Evolutionary conservation across 2,329 filamentous ascomycete genomes (phyloP).

Genomic region (Chrysoporthe puriensis): DNA sequence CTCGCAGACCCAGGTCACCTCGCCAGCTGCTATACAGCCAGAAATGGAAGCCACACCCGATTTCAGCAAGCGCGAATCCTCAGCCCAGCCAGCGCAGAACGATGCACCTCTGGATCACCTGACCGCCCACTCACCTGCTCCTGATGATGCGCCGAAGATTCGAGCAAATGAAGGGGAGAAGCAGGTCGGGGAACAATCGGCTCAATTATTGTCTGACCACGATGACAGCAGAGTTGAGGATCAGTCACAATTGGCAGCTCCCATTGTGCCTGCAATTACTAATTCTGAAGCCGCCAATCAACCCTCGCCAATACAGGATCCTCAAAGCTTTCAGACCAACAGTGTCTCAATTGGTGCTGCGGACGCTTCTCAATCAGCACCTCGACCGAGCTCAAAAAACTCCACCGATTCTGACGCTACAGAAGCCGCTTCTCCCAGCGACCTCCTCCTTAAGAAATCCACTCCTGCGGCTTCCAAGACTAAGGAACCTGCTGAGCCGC

Average conservation of each 20-base stretch:
- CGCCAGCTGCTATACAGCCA: slow-evolving; percentile 4
- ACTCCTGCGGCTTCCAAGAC: background rate
- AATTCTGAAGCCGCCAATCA: background rate
- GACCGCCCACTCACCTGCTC: background rate
- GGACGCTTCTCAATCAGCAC: background rate
- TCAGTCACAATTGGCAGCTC: background rate
- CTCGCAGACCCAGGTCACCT: slow-evolving; percentile 12
- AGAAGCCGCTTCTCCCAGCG: slow-evolving; percentile 5
- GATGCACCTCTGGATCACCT: background rate
- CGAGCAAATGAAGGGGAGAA: background rate
- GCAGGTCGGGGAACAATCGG: background rate
- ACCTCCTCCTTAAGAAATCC: background rate
- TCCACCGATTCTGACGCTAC: slow-evolving; percentile 14
- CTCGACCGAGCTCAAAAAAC: slow-evolving; percentile 6
- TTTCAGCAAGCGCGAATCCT: background rate
- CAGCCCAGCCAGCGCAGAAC: background rate
- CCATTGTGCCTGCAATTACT: background rate
- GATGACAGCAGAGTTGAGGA: background rate
- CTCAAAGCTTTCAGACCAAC: background rate
- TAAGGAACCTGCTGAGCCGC: too few species aligned
- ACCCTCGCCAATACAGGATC: background rate
- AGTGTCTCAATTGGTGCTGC: background rate
- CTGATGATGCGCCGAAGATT: background rate
- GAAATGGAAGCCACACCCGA: background rate
- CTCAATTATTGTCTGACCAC: background rate